Percentiles rank a stretch among this genome's conserved stretches.
Evolutionary conservation across 768 basidiomycete genomes (phyloP).

Genomic region (Boletellus emodensis): DNA sequence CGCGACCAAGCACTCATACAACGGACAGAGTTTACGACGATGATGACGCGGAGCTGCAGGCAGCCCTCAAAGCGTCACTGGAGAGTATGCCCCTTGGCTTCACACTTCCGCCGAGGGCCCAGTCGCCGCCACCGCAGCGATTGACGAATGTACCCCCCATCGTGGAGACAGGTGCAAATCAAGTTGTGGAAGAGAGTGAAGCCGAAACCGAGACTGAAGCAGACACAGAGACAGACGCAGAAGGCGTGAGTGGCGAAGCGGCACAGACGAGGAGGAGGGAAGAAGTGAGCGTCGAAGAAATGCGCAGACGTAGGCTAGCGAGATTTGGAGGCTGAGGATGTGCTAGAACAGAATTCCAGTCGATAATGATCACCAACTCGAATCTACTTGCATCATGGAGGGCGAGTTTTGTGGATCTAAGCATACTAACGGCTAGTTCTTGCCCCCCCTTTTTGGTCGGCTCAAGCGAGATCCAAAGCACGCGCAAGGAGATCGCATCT

Average conservation of each 20-base stretch:
- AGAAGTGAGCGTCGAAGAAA: conserved; percentile 56
- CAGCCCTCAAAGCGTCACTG: conserved; percentile 80
- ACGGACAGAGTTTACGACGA: conserved; percentile 67
- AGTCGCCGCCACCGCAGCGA: conserved; percentile 16
- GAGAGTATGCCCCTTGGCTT: conserved; percentile 58
- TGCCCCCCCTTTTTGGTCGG: too few relatives aligned
- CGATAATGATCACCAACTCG: neutral
- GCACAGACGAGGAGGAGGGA: conserved; percentile 25
- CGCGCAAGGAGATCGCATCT: too few relatives aligned
- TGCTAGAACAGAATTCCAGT: neutral
- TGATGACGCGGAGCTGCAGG: conserved; percentile 84
- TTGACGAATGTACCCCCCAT: conserved; percentile 4
- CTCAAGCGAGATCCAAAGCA: too few relatives aligned
- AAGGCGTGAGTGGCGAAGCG: conserved; percentile 2
- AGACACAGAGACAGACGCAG: conserved; percentile 33
- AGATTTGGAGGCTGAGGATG: conserved; percentile 51
- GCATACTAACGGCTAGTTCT: too few relatives aligned
- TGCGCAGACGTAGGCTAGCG: conserved; percentile 59
- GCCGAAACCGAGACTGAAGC: conserved; percentile 36
- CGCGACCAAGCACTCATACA: conserved; percentile 1
- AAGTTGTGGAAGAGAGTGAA: conserved; percentile 10
- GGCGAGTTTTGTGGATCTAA: too few relatives aligned
- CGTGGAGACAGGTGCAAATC: conserved; percentile 9
- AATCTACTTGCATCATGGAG: neutral
- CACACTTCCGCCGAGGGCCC: conserved; percentile 29